Evolutionary conservation across 352 stramenopile genomes (phyloP), one percentile per base, ranked within the genome.

Genomic region (Plasmopara halstedii): DNA sequence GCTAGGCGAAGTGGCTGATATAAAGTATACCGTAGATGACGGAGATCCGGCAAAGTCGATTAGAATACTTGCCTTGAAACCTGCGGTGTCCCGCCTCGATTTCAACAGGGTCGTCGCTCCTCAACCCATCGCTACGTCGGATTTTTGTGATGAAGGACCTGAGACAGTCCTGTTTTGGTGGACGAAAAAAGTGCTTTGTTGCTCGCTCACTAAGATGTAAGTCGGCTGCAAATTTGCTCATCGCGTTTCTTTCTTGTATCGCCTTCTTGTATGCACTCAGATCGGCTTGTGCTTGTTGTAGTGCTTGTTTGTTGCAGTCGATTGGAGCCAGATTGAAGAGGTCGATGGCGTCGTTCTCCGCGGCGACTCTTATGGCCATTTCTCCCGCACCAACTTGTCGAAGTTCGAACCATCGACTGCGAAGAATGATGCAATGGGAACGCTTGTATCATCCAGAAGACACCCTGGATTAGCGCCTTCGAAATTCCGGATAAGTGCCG

Each of bases 391-490:
- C 34, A 2, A 27, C 19, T 6, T 36, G 14, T 0, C 22, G 33
- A 5, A 61, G 41, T 9, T 61, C 52, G 0, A 51, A 3, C 34
- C 36, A 61, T 0, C 42, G 11, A 2, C 20, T 2, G 3, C 38
- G 37, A 4, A 53, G 36, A 8, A 57, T 47, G 11, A 62, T 57
- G 32, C 54, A 50, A 22, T 47, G 37, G 0, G 35, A 0, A 4
- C 53, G 41, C 3, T 62, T 56, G 37, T 56, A 42, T 53, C 46
- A 10, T 62, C 46, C 1, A 62, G 31, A 0, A 53, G 23, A 29
- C 46, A 62, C 0, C 42, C 46, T 2, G 46, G 46, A 11, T 62
- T 62, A 1, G 42, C 8, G 2, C 25, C 53, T 7, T 32, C 27
- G 17, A 57, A 62, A 0, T 38, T 15, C 36, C 42, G 35, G 6